These are phyloP conservation scores for Hypsizygus marmoreus DNA, from an alignment of 768 basidiomycete genomes.

Conservation along the genomic window DNA sequence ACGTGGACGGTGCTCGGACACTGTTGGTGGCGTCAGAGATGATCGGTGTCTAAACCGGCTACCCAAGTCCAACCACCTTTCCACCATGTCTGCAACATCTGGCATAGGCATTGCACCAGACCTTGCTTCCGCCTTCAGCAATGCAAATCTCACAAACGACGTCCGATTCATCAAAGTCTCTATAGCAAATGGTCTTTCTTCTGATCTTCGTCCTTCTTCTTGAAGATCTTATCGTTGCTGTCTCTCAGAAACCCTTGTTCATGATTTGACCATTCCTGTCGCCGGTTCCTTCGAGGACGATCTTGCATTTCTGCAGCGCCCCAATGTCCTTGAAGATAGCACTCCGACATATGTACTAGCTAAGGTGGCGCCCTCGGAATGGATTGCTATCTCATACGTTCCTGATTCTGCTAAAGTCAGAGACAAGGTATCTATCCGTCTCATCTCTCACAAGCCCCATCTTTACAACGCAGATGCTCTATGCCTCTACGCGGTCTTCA, in stretches of 20 bases:
- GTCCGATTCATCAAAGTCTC: constrained; percentile 77
- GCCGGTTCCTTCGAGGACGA: constrained; percentile 62
- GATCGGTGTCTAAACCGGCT: constrained; percentile 1
- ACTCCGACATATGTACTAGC: constrained; percentile 77
- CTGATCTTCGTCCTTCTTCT: constrained; percentile 10
- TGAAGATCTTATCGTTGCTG: constrained; percentile 18
- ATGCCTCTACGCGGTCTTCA: constrained; percentile 75
- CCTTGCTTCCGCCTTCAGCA: constrained; percentile 58
- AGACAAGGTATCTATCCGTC: constrained; percentile 59
- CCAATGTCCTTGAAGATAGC: constrained; percentile 54
- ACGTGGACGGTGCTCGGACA: constrained; percentile 3
- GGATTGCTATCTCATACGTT: constrained; percentile 79
- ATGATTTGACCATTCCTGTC: constrained; percentile 50
- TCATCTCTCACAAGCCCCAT: constrained; percentile 2
- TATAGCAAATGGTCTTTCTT: constrained; percentile 67
- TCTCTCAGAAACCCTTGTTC: constrained; percentile 65
- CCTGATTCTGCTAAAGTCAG: constrained; percentile 81
- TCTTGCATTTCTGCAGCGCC: constrained; percentile 53
- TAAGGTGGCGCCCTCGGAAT: constrained; percentile 61
- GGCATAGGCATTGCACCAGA: constrained; percentile 68
- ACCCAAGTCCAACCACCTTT: constrained; percentile 7
- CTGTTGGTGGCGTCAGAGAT: background rate
- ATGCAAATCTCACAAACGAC: constrained; percentile 49
- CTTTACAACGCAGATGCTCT: constrained; percentile 68
- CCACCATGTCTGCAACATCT: constrained; percentile 70